These are phyloP conservation scores for Angophora floribunda DNA, from an alignment of 345 rosid genomes.

Conservation along the genomic window DNA sequence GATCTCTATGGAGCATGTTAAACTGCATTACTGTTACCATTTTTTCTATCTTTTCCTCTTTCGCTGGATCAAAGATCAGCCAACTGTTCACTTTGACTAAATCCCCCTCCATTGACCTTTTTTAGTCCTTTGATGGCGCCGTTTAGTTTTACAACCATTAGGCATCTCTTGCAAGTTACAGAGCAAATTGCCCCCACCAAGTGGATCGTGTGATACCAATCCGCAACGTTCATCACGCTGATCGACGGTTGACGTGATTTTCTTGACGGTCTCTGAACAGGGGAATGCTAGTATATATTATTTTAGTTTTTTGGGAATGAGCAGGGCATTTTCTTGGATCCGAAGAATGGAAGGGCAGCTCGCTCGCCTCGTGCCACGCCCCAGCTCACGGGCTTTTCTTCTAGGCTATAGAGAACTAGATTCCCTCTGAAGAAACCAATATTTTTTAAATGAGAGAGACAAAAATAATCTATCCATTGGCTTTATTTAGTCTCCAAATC, in stretches of 20 bases:
- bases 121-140: neutral
- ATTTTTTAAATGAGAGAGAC: neutral
- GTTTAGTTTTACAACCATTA: neutral
- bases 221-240: neutral
- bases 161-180: neutral
- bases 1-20: neutral
- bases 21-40: neutral
- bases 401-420: neutral
- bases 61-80: neutral
- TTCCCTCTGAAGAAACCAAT: neutral
- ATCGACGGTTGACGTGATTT: neutral
- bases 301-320: neutral
- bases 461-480: neutral
- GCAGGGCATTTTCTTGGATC: conserved; percentile 6
- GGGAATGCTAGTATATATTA: neutral
- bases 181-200: neutral
- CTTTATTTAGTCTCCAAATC: neutral
- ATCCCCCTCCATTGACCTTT: neutral
- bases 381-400: neutral
- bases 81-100: neutral
- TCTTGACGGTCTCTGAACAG: neutral
- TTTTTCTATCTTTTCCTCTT: neutral
- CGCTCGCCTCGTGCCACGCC: neutral
- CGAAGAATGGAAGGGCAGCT: neutral
- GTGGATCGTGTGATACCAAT: neutral